A percentile compares a stretch with the other conserved stretches of the same genome.
These are phyloP conservation scores for Miamiensis avidus DNA, from an alignment of 169 alveolate genomes.

Conservation along the genomic window DNA sequence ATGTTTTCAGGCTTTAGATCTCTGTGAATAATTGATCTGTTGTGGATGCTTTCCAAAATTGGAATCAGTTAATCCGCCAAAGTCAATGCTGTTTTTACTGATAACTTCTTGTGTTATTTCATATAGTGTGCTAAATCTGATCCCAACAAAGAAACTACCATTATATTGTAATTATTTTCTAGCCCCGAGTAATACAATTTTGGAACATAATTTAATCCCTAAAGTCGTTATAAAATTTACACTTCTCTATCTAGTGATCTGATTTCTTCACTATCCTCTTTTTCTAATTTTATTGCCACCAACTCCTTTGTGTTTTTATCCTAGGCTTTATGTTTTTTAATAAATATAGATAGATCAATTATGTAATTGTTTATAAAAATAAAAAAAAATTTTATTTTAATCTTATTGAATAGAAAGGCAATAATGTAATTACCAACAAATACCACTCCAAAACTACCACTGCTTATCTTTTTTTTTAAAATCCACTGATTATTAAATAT, in stretches of 20 bases:
- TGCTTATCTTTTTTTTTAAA: conserved; percentile 9
- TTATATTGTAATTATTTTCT: conserved; percentile 51
- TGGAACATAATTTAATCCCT: conserved; percentile 36
- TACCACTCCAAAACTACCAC: conserved; percentile 2
- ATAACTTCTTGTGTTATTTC: conserved; percentile 46
- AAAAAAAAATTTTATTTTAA: no score
- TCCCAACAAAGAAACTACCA: conserved; percentile 61
- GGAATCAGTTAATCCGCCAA: conserved; percentile 35
- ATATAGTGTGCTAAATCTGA: conserved; percentile 48
- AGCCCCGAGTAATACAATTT: conserved; percentile 37
- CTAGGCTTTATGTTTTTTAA: neutral
- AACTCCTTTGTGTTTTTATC: conserved; percentile 37
- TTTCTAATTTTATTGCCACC: conserved; percentile 46
- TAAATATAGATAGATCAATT: no score
- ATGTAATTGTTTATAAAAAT: no score
- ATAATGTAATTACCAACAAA: neutral
- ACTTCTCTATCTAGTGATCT: conserved; percentile 37
- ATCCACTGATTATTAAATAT: conserved; percentile 4
- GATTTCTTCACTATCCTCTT: conserved; percentile 34
- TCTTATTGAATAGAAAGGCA: neutral
- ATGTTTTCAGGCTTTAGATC: conserved; percentile 62
- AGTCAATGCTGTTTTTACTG: conserved; percentile 42
- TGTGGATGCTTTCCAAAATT: conserved; percentile 45
- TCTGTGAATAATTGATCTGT: conserved; percentile 50
- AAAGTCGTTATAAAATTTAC: conserved; percentile 30